A percentile compares a stretch with the other conserved stretches of the same genome.
These are phyloP conservation scores for Nothophaeocryptopus gaeumannii DNA, from an alignment of 2,329 filamentous ascomycete species.

Conservation along the genomic window DNA sequence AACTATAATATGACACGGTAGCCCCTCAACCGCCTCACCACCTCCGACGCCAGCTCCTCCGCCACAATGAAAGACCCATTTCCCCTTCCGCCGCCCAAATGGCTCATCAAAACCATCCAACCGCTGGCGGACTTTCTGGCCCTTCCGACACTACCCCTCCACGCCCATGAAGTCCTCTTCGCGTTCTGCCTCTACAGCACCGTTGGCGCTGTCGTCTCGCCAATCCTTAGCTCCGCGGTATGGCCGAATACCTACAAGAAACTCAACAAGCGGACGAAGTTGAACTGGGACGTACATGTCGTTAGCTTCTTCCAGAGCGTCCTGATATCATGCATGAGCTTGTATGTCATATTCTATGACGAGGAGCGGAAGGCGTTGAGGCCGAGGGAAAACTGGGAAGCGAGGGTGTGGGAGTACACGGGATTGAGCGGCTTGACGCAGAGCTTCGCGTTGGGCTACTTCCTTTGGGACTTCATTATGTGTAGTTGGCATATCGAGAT, in stretches of 20 bases:
- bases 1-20: slow-evolving; percentile 19
- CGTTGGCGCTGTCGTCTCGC: slow-evolving; percentile 65
- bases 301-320: slow-evolving; percentile 77
- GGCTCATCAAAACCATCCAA: slow-evolving; percentile 55
- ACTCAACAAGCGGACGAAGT: slow-evolving; percentile 61
- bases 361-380: slow-evolving; percentile 56
- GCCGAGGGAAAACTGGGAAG: slow-evolving; percentile 59
- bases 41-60: slow-evolving; percentile 4
- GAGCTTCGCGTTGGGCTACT: slow-evolving; percentile 75
- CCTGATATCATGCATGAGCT: slow-evolving; percentile 68
- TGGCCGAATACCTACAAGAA: slow-evolving; percentile 62
- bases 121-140: slow-evolving; percentile 62
- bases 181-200: slow-evolving; percentile 67
- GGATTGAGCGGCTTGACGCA: slow-evolving; percentile 70
- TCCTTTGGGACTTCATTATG: slow-evolving; percentile 76
- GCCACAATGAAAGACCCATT: slow-evolving; percentile 69
- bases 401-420: slow-evolving; percentile 71
- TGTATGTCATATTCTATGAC: slow-evolving; percentile 70
- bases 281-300: slow-evolving; percentile 84
- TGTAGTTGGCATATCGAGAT: slow-evolving; percentile 66
- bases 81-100: slow-evolving; percentile 57
- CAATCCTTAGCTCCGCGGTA: slow-evolving; percentile 60
- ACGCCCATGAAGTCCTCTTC: slow-evolving; percentile 72
- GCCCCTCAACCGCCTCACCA: not conserved
- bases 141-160: slow-evolving; percentile 67